Base-by-base conservation (phyloP, 768 basidiomycete species). In the Lactarius trivialis region DNA sequence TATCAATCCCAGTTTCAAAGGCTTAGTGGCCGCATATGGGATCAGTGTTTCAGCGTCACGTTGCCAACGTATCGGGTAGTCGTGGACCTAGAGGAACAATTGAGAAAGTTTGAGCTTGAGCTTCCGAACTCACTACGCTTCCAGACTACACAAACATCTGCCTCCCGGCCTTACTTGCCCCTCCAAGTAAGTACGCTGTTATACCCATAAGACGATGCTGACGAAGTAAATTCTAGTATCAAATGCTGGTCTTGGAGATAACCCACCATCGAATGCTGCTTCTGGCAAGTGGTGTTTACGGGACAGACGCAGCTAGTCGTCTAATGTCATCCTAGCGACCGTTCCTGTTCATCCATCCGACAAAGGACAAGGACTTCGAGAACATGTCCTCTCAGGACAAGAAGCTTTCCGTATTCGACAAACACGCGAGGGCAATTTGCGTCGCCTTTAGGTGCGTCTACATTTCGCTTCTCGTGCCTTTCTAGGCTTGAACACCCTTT, bases 1-100 rank as follows among this genome's bases (percentile, higher is more conserved):
- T 61, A 61, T 50, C 58, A 65, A n/a, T 50, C 37, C 28, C 56
- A 63, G 37, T 43, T 61, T 21, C n/a, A 48, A 14, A 56, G 48
- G 55, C 34, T 70, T 21, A 21, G 21, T 3, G 69, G 69, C 2
- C 61, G 33, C 11, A 61, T 70, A 34, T 70, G 69, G 68, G 69
- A 70, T 50, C 59, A 61, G 36, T 70, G 69, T 58, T 70, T 69
- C 58, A 28, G 66, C 33, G 50, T 65, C 56, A 49, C 57, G 7
- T n/a, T 62, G 30, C 69, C 69, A 15, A 68, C 68, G 1, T 70
- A 70, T 59, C 63, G 56, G 9, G 48, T 43, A 21, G 64, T 70
- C 21, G 57, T 70, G 3, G 67, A 69, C 19, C 8, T 68, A 33
- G 69, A 70, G 33, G 63, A 65, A 6, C 41, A 70, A 50, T n/a